Evolutionary conservation across 108 stramenopile genomes (phyloP).

Genomic region (Fragilaria radians): DNA sequence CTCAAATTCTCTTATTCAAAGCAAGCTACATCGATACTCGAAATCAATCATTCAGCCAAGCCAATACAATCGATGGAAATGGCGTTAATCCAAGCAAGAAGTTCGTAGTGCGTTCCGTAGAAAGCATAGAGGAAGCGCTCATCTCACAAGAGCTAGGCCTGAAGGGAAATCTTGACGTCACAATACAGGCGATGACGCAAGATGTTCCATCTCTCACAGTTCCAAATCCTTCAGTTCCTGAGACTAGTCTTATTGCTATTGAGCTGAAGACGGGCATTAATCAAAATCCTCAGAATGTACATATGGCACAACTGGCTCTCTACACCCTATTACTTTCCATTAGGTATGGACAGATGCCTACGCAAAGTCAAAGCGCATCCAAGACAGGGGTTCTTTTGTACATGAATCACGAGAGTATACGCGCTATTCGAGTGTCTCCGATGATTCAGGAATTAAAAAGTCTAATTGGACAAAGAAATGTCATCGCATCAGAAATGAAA

Average conservation of each 20-base stretch:
- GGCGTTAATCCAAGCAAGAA: conserved; percentile 20
- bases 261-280: conserved; percentile 86
- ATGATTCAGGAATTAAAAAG: conserved; percentile 55
- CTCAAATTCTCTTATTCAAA: conserved; percentile 60
- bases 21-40: conserved; percentile 31
- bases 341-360: conserved; percentile 33
- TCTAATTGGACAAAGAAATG: conserved; percentile 70
- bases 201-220: background rate
- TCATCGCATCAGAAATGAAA: conserved; percentile 46
- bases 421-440: conserved; percentile 58
- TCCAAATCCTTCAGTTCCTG: conserved; percentile 1
- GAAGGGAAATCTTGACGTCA: conserved; percentile 78
- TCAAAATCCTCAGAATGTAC: conserved; percentile 53
- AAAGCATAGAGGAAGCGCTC: conserved; percentile 62
- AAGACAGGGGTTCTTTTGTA: conserved; percentile 67
- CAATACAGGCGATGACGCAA: conserved; percentile 45
- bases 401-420: conserved; percentile 52
- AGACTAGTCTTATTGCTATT: conserved; percentile 44
- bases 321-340: conserved; percentile 77
- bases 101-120: conserved; percentile 26
- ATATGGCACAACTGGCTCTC: conserved; percentile 78
- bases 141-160: conserved; percentile 72
- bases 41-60: background rate
- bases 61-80: conserved; percentile 17
- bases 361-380: background rate